Conservation (phyloP, 2,329 filamentous ascomycete genomes). For the Epichloe bromicola region DNA sequence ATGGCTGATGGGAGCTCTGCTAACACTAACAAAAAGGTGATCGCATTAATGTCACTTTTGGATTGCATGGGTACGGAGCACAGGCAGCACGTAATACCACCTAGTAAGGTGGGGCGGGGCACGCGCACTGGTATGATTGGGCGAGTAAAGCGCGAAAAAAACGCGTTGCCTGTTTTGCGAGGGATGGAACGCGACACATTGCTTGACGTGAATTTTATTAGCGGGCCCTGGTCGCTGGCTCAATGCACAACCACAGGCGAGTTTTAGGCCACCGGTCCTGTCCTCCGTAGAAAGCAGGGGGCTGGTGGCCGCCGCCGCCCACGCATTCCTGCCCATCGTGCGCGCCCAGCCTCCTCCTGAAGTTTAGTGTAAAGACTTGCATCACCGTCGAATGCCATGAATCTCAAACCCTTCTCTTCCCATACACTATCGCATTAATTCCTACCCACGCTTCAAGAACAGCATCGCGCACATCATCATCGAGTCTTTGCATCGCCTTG, state of each 20-base stretch:
- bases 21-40: no score
- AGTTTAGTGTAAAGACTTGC: conserved; percentile 1
- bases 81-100: no score
- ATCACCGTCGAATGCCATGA: conserved; percentile 9
- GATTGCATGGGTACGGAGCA: no score
- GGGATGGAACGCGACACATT: background rate
- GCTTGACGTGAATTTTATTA: background rate
- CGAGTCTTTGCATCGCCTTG: background rate
- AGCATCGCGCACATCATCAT: background rate
- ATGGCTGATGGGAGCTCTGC: background rate
- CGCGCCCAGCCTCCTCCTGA: conserved; percentile 11
- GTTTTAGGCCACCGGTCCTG: background rate
- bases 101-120: no score
- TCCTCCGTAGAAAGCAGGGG: conserved; percentile 5
- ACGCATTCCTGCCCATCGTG: conserved; percentile 6
- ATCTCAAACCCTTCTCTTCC: conserved; percentile 10
- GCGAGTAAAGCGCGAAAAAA: background rate
- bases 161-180: background rate
- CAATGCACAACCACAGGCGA: background rate
- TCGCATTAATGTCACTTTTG: no score
- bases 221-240: background rate
- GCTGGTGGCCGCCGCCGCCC: conserved; percentile 9
- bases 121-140: background rate
- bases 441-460: background rate
- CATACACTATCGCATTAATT: conserved; percentile 4